phyloP scores from a whole-genome alignment of 257 asterid species.

The Rhazya stricta region DNA sequence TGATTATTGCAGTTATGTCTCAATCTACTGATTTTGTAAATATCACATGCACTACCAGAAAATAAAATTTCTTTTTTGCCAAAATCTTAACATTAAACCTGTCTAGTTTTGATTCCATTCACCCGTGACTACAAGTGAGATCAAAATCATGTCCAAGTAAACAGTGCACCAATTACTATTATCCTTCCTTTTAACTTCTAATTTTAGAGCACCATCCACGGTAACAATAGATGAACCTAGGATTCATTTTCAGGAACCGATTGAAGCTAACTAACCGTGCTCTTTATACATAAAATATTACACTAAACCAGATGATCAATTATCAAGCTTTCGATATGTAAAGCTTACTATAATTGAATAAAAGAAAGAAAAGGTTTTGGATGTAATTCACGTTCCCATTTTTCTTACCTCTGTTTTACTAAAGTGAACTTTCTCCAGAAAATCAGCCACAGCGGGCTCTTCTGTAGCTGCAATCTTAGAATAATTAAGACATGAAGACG shows the following conservation, averaged over 20 bases:
- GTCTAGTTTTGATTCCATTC: not conserved
- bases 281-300: not conserved
- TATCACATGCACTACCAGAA: not conserved
- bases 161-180: not conserved
- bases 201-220: not conserved
- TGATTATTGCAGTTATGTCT: not conserved
- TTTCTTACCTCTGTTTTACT: slow-evolving; percentile 38
- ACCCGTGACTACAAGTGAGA: not conserved
- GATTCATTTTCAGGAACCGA: not conserved
- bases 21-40: not conserved
- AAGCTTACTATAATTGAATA: not conserved
- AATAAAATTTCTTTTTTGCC: not conserved
- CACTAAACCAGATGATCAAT: not conserved
- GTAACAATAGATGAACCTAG: not conserved
- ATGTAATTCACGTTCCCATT: not conserved
- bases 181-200: not conserved
- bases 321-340: too few relatives aligned
- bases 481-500: slow-evolving; percentile 31
- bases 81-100: not conserved
- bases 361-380: not conserved
- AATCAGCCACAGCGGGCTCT: slow-evolving; percentile 33
- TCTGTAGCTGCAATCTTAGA: slow-evolving; percentile 52
- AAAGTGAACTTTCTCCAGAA: slow-evolving; percentile 18
- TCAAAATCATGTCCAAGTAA: not conserved
- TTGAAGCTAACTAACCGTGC: not conserved